Evolutionary conservation across 169 alveolate species (phyloP), one percentile per base, ranked within the genome.

Genomic region (Eimeria acervulina): DNA sequence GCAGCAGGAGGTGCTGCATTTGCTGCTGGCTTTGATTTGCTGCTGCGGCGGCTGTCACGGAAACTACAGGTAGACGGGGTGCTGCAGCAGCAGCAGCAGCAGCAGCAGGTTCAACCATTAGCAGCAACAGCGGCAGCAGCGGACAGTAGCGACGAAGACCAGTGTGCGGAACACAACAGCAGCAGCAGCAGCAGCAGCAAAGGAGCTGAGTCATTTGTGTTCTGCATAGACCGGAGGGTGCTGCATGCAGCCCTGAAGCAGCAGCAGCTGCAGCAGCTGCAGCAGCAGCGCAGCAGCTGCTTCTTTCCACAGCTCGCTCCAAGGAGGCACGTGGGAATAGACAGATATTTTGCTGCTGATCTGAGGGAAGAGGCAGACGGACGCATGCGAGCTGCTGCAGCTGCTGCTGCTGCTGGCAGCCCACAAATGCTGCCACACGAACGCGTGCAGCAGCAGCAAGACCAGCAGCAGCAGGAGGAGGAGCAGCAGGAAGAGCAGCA

Each of bases 171-270:
- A n/a, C n/a, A n/a, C 36, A 76, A 21, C 63, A 42, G 40, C 88
- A 42, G 88, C 88, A 76, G 88, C 88, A 76, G 88, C 88, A 76
- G 88, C 88, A 36, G 52, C 88, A 23, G 61, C 88, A 42, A 61
- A n/a, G n/a, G 40, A n/a, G 61, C 40, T 15, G 15, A 8, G 21
- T 17, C 40, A n/a, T 15, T 12, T 2, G 19, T 76, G 38, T 76
- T 12, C 28, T 5, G 26, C 10, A n/a, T 76, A 36, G 88, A 76
- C 61, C 51, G 51, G 7, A 40, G 42, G 40, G 88, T 61, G 33
- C 61, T 76, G 88, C 52, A 40, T n/a, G n/a, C n/a, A n/a, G n/a
- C n/a, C n/a, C n/a, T n/a, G n/a, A n/a, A n/a, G n/a, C n/a, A n/a
- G n/a, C n/a, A n/a, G n/a, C n/a, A n/a, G n/a, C n/a, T n/a, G n/a